Evolutionary conservation across 768 basidiomycete species (phyloP).

Genomic region (Lentinula raphanica): DNA sequence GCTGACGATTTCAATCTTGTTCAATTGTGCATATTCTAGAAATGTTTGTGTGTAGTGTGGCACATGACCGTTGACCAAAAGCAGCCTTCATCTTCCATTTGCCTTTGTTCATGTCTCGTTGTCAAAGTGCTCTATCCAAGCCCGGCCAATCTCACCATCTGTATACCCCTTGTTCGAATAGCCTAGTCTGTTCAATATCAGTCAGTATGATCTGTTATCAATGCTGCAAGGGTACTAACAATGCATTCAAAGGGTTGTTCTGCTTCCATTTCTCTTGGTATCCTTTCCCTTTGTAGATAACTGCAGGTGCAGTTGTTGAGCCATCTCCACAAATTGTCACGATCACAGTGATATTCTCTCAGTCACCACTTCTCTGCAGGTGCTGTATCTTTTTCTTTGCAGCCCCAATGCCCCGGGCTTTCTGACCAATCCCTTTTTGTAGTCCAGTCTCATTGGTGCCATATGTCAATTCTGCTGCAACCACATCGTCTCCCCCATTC

Average conservation of each 20-base stretch:
- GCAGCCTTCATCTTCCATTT: slow-evolving; percentile 9
- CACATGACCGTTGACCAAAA: slow-evolving; percentile 25
- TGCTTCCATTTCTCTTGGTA: slow-evolving; percentile 24
- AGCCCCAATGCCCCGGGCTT: too few species aligned
- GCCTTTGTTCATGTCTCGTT: slow-evolving; percentile 12
- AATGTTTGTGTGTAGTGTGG: slow-evolving; percentile 4
- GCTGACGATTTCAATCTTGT: background rate
- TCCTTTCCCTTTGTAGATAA: slow-evolving; percentile 29
- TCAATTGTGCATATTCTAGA: background rate
- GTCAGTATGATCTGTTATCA: too few species aligned
- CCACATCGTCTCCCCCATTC: too few species aligned
- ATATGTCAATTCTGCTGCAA: too few species aligned
- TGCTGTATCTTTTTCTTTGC: slow-evolving; percentile 19
- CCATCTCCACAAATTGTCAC: slow-evolving; percentile 38
- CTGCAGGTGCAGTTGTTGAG: slow-evolving; percentile 18
- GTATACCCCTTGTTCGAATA: slow-evolving; percentile 19
- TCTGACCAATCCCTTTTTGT: too few species aligned
- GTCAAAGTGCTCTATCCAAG: slow-evolving; percentile 23
- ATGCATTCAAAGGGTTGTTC: slow-evolving; percentile 16
- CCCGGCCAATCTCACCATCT: slow-evolving; percentile 15
- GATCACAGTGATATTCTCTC: slow-evolving; percentile 37
- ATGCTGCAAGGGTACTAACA: background rate
- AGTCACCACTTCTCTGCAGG: slow-evolving; percentile 25
- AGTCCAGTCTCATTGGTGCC: too few species aligned
- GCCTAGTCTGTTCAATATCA: background rate